Base-by-base conservation (phyloP, 768 basidiomycete species). In the Porpolomopsis calyptriformis region DNA sequence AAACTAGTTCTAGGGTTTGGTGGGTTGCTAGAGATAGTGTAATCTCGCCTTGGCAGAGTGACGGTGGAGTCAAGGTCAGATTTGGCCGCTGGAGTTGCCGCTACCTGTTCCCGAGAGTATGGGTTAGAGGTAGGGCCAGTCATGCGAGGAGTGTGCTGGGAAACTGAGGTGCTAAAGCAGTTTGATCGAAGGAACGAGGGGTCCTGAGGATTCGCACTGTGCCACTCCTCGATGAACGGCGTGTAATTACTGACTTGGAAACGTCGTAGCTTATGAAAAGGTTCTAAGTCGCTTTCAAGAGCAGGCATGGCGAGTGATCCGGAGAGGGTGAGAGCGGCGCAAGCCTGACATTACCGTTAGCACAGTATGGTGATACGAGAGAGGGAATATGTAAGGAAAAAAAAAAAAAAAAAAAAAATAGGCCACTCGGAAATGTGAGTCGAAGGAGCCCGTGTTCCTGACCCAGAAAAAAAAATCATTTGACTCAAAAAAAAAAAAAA, bases 1-100 rank as follows among this genome's bases (percentile, higher is more conserved):
- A 84, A 85, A 53, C 67, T 76, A 2, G 74, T 76, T 54, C 73
- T 71, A 11, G 80, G 77, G 56, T 83, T 85, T 10, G 82, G 82
- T 4, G 82, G 82, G 52, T 84, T 85, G 53, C 60, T 76, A 14
- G 82, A 85, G 43, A 83, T 66, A 4, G 76, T 69, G 49, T 77
- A 81, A 26, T 73, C 72, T 38, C 63, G 57, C 26, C 9, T 36
- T 10, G 23, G 26, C 22, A n/a, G 45, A 6, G 22, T 16, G 10
- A 6, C 10, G 16, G 31, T 12, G 40, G 23, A 16, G 4, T 41
- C 40, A 9, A 16, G 19, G 16, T 3, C 42, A 19, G 20, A 31
- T 29, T n/a, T 43, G 16, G 26, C 18, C 4, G 14, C 27, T 39
- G n/a, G 16, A 6, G 7, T 10, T 39, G 37, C 8, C 22, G 16